These are phyloP conservation scores for Vicia villosa DNA, from an alignment of 306 rosid genomes.

Conservation along the genomic window DNA sequence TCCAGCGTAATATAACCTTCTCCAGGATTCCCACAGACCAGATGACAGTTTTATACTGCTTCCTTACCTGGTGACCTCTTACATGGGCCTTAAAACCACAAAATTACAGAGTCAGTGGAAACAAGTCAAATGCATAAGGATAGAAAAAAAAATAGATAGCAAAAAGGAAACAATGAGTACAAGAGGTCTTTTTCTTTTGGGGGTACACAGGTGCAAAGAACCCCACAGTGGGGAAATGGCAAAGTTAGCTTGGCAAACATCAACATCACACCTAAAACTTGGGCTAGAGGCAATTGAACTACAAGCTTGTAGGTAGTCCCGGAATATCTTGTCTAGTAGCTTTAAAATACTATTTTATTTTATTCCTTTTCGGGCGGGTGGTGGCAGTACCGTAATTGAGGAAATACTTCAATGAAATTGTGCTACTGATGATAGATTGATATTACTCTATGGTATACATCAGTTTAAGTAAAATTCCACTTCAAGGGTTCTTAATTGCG, in stretches of 20 bases:
- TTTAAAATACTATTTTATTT: not conserved
- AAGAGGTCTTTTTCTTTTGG: constrained; percentile 3
- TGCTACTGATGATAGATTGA: not conserved
- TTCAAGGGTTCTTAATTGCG: not conserved
- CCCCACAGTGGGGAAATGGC: not conserved
- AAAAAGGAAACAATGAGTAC: not conserved
- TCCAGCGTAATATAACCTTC: constrained; percentile 87
- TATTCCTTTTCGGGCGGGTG: not conserved
- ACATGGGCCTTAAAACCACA: constrained; percentile 74
- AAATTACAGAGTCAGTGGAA: constrained; percentile 43
- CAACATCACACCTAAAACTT: constrained; percentile 15
- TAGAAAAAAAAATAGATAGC: not conserved
- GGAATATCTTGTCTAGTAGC: constrained; percentile 11
- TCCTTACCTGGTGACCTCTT: constrained; percentile 94
- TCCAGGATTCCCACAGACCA: constrained; percentile 94
- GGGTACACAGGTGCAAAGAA: constrained; percentile 10
- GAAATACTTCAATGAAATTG: not conserved
- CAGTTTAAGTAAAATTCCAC: not conserved
- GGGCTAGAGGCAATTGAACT: constrained; percentile 11
- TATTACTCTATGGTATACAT: not conserved
- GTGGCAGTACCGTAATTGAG: not conserved
- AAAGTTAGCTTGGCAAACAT: constrained; percentile 5
- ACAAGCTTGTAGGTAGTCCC: constrained; percentile 2
- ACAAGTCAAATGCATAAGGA: not conserved
- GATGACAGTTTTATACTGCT: constrained; percentile 64